Conservation (phyloP, 2,329 filamentous ascomycete species). For the Conoideocrella luteorostrata region DNA sequence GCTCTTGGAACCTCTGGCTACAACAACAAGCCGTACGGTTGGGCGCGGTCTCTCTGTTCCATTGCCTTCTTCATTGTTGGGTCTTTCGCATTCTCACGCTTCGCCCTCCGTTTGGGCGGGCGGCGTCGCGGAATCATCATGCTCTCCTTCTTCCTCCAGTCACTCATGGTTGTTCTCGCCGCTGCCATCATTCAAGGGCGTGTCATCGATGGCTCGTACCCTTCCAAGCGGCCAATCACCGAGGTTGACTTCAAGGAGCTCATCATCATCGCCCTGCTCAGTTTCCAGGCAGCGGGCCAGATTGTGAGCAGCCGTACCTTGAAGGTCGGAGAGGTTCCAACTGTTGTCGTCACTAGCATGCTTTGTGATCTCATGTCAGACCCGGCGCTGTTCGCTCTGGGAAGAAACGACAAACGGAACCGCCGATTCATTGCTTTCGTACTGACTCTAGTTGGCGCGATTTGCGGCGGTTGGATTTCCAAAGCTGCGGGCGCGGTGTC, state of each 20-base stretch:
- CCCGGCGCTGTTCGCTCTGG: constrained; percentile 34
- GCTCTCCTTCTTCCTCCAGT: constrained; percentile 46
- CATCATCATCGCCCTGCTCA: constrained; percentile 39
- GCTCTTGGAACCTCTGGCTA: constrained; percentile 51
- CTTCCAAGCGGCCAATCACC: constrained; percentile 7
- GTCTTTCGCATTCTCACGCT: constrained; percentile 38
- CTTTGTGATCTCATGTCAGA: constrained; percentile 49
- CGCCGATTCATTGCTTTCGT: constrained; percentile 38
- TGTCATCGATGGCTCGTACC: constrained; percentile 18
- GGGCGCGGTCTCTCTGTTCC: constrained; percentile 42
- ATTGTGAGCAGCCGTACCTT: constrained; percentile 43
- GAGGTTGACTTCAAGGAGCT: constrained; percentile 25
- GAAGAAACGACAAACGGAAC: constrained; percentile 44
- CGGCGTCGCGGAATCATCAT: constrained; percentile 32
- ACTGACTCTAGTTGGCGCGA: constrained; percentile 39
- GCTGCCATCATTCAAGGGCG: constrained; percentile 43
- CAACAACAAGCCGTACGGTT: constrained; percentile 41
- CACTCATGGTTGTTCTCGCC: constrained; percentile 42
- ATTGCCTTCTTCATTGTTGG: constrained; percentile 48
- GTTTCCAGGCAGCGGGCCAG: constrained; percentile 48
- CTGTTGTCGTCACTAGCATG: constrained; percentile 48
- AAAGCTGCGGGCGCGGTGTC: constrained; percentile 33
- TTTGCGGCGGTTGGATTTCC: constrained; percentile 43
- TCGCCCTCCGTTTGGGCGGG: constrained; percentile 20
- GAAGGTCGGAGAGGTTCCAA: constrained; percentile 47